Evolutionary conservation across 2,329 filamentous ascomycete species (phyloP).

Genomic region (Pseudogymnoascus sp.): DNA sequence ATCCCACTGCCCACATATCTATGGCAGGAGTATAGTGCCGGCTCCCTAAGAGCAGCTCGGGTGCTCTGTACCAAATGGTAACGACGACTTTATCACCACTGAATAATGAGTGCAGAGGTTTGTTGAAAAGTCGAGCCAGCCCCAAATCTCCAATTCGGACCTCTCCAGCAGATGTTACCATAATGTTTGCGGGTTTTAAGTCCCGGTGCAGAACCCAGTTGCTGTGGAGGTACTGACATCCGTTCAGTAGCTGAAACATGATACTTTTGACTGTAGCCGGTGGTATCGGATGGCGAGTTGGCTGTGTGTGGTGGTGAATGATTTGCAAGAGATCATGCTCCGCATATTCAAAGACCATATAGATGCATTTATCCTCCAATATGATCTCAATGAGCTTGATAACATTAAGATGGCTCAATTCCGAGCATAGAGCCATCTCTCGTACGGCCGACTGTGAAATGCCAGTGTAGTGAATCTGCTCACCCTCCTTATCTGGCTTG

Average conservation of each 20-base stretch:
- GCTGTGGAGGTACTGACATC: conserved; percentile 85
- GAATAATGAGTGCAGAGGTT: conserved; percentile 85
- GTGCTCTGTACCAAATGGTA: conserved; percentile 97
- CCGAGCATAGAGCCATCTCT: conserved; percentile 94
- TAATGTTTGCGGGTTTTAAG: conserved; percentile 96
- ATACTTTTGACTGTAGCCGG: conserved; percentile 85
- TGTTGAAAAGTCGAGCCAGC: conserved; percentile 85
- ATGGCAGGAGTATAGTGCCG: conserved; percentile 97
- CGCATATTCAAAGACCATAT: conserved; percentile 98
- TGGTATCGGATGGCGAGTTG: conserved; percentile 79
- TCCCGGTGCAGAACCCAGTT: conserved; percentile 98
- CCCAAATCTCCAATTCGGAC: conserved; percentile 95
- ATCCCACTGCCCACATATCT: conserved; percentile 95
- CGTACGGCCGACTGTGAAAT: conserved; percentile 96
- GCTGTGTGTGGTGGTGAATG: conserved; percentile 90
- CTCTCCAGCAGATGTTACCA: conserved; percentile 83
- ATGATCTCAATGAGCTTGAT: conserved; percentile 92
- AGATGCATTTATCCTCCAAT: conserved; percentile 96
- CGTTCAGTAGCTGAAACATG: conserved; percentile 91
- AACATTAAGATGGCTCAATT: conserved; percentile 80
- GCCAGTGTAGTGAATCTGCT: conserved; percentile 87
- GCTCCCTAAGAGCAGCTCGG: conserved; percentile 82
- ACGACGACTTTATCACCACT: conserved; percentile 96
- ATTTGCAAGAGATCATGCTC: conserved; percentile 97
- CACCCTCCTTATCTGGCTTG: conserved; percentile 78